phyloP scores from a whole-genome alignment of 2,329 filamentous ascomycete species.

The Alternaria ventricosa region DNA sequence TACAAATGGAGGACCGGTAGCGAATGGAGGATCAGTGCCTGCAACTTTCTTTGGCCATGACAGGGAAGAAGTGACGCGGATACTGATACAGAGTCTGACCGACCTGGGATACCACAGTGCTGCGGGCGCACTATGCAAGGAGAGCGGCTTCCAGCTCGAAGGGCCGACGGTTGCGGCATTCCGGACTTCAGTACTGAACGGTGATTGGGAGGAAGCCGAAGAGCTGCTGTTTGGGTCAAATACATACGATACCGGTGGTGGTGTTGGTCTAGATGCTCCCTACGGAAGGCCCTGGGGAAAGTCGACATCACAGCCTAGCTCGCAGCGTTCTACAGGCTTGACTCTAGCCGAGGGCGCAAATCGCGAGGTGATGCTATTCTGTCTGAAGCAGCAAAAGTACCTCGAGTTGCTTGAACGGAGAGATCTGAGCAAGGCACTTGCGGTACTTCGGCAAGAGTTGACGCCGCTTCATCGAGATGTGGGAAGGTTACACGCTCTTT shows the following conservation, averaged over 20 bases:
- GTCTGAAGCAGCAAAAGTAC: conserved; percentile 91
- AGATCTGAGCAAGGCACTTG: conserved; percentile 75
- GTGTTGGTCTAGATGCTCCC: conserved; percentile 44
- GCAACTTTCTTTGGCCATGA: conserved; percentile 80
- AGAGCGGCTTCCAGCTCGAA: conserved; percentile 89
- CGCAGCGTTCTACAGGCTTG: conserved; percentile 62
- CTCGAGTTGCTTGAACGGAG: conserved; percentile 83
- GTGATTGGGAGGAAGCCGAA: conserved; percentile 87
- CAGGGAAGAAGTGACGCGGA: conserved; percentile 88
- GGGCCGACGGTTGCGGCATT: conserved; percentile 87
- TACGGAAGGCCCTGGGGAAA: conserved; percentile 45
- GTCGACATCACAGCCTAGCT: conserved; percentile 30
- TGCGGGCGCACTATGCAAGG: conserved; percentile 74
- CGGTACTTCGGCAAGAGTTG: conserved; percentile 85
- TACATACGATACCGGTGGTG: conserved; percentile 54
- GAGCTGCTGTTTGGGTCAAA: conserved; percentile 69
- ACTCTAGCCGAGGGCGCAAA: conserved; percentile 78
- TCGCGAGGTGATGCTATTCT: conserved; percentile 81
- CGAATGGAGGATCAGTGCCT: conserved; percentile 38
- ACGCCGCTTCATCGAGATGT: conserved; percentile 85
- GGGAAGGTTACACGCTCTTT: conserved; percentile 78
- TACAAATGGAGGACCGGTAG: conserved; percentile 49
- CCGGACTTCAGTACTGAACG: conserved; percentile 76
- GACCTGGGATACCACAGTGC: conserved; percentile 86
- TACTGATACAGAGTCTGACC: conserved; percentile 87